These are phyloP conservation scores for Hypoxylon sp. DNA, from an alignment of 2,329 filamentous ascomycete species.

Conservation along the genomic window DNA sequence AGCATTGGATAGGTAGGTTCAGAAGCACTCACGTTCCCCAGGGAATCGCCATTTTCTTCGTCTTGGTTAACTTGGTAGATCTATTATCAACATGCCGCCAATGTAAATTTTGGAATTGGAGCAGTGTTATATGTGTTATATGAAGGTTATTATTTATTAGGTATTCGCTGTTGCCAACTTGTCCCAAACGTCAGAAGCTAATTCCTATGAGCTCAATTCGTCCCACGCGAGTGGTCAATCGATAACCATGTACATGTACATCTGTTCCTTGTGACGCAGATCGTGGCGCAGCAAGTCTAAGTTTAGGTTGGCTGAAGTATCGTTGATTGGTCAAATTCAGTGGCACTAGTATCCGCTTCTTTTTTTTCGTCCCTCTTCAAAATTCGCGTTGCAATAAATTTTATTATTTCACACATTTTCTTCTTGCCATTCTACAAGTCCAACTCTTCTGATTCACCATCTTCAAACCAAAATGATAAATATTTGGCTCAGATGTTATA, in stretches of 20 bases:
- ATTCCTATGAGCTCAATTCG: too few relatives aligned
- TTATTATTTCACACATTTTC: not conserved
- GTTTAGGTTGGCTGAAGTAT: not conserved
- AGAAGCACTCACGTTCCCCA: constrained; percentile 59
- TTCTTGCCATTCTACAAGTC: not conserved
- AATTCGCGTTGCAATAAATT: not conserved
- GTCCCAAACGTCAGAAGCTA: too few relatives aligned
- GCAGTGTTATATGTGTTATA: too few relatives aligned
- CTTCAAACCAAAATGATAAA: too few relatives aligned
- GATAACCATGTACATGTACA: too few relatives aligned
- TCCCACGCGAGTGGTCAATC: too few relatives aligned
- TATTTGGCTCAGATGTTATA: not conserved
- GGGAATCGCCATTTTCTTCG: constrained; percentile 51
- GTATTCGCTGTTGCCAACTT: too few relatives aligned
- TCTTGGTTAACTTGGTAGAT: constrained; percentile 12
- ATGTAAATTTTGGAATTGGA: too few relatives aligned
- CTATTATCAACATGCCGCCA: constrained; percentile 16
- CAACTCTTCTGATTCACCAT: too few relatives aligned
- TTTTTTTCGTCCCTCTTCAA: constrained; percentile 6
- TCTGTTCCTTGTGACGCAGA: too few relatives aligned
- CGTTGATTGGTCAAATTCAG: constrained; percentile 1
- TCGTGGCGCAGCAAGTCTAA: too few relatives aligned
- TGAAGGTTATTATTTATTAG: too few relatives aligned
- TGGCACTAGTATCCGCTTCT: not conserved
- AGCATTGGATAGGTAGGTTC: not conserved